A percentile compares a stretch with the other conserved stretches of the same genome.
phyloP scores from a whole-genome alignment of 2,329 filamentous ascomycete species.

The Alternaria arborescens region DNA sequence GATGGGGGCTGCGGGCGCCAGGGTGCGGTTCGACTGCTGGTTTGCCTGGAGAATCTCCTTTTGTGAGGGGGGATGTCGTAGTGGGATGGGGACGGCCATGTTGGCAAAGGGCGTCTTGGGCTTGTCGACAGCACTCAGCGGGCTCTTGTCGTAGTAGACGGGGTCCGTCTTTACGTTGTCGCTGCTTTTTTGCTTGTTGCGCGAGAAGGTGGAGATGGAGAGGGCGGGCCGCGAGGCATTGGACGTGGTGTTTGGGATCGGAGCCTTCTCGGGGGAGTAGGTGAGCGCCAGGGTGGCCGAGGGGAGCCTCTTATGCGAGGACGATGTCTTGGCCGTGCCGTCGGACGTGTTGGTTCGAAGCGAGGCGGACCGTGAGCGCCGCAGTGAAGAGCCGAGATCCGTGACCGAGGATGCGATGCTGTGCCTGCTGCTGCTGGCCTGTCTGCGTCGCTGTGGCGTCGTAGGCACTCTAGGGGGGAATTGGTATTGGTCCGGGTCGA shows the following conservation, averaged over 20 bases:
- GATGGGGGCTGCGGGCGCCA: slow-evolving; percentile 42
- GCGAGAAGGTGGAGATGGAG: slow-evolving; percentile 50
- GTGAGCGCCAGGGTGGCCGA: slow-evolving; percentile 48
- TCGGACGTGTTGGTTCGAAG: slow-evolving; percentile 50
- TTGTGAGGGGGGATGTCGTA: slow-evolving; percentile 37
- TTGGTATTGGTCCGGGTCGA: slow-evolving; percentile 32
- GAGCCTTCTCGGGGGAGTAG: slow-evolving; percentile 47
- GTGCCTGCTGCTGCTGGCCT: slow-evolving; percentile 41
- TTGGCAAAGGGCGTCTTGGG: slow-evolving; percentile 44
- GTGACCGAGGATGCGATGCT: slow-evolving; percentile 48
- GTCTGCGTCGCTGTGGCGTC: slow-evolving; percentile 40
- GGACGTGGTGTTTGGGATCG: slow-evolving; percentile 27
- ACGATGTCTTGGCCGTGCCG: slow-evolving; percentile 38
- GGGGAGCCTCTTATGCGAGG: slow-evolving; percentile 46
- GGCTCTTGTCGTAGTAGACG: slow-evolving; percentile 39
- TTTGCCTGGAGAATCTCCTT: slow-evolving; percentile 40
- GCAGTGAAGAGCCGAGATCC: slow-evolving; percentile 51
- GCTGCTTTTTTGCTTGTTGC: slow-evolving; percentile 47
- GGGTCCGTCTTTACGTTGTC: slow-evolving; percentile 39
- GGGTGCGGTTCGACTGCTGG: slow-evolving; percentile 29
- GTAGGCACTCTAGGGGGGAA: slow-evolving; percentile 25
- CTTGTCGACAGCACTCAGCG: slow-evolving; percentile 45
- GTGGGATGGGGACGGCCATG: slow-evolving; percentile 39
- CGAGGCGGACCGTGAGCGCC: slow-evolving; percentile 52
- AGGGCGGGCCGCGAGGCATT: slow-evolving; percentile 46